Percentiles rank a stretch among this genome's conserved stretches.
Evolutionary conservation across 164 flowering plant species (phyloP).

Genomic region (Macadamia integrifolia): DNA sequence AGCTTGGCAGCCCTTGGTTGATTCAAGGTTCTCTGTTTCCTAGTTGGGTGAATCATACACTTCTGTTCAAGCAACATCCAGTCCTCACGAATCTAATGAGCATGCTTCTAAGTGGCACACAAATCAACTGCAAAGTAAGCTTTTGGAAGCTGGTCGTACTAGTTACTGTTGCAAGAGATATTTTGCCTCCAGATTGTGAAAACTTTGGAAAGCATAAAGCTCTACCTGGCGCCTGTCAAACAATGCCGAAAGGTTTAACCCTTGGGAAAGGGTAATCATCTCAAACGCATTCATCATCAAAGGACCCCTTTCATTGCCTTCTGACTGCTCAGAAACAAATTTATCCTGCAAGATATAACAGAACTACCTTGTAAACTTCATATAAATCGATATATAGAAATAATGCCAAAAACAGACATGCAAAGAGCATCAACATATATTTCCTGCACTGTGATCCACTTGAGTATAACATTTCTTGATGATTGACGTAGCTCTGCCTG

Average conservation of each 20-base stretch:
- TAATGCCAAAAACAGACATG: neutral
- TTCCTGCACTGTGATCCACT: neutral
- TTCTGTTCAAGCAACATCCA: too few species aligned
- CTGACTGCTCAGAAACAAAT: constrained; percentile 68
- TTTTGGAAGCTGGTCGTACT: too few species aligned
- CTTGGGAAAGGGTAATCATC: constrained; percentile 97
- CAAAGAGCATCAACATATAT: neutral
- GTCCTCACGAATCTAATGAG: too few species aligned
- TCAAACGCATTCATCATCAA: constrained; percentile 96
- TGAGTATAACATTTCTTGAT: neutral
- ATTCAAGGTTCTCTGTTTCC: too few species aligned
- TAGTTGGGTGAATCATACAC: too few species aligned
- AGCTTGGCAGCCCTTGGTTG: too few species aligned
- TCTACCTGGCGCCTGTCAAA: constrained; percentile 90
- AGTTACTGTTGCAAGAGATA: too few species aligned
- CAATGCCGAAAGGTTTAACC: constrained; percentile 82
- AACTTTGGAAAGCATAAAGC: constrained; percentile 2
- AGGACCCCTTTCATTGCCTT: constrained; percentile 48
- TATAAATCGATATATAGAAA: neutral
- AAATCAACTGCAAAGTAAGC: too few species aligned
- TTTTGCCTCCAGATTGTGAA: too few species aligned
- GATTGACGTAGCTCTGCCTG: too few species aligned
- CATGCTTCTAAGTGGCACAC: too few species aligned
- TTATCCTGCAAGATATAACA: constrained; percentile 48
- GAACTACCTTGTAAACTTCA: neutral